Evolutionary conservation across 768 basidiomycete genomes (phyloP).

Genomic region (Sarcomyxa edulis): DNA sequence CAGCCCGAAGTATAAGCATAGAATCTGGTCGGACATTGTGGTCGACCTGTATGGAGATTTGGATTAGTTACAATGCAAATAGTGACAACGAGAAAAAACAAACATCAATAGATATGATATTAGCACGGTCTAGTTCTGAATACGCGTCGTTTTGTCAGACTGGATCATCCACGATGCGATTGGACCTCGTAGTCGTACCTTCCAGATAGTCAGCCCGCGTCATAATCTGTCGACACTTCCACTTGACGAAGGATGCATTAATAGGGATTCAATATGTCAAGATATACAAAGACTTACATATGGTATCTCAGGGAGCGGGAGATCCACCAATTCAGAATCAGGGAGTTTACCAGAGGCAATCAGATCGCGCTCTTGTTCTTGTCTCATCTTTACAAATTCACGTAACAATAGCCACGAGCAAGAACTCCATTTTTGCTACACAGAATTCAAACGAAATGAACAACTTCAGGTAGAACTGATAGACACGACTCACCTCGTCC

Average conservation of each 20-base stretch:
- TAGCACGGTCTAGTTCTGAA: conserved; percentile 59
- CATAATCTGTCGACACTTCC: conserved; percentile 76
- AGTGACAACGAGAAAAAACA: conserved; percentile 15
- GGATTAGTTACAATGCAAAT: conserved; percentile 5
- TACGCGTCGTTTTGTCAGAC: not conserved
- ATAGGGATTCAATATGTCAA: conserved; percentile 1
- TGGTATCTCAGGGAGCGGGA: conserved; percentile 58
- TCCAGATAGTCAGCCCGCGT: conserved; percentile 80
- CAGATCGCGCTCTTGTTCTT: conserved; percentile 40
- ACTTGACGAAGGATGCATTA: conserved; percentile 24
- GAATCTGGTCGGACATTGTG: conserved; percentile 81
- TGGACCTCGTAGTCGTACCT: conserved; percentile 49
- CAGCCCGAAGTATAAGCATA: conserved; percentile 68
- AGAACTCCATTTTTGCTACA: conserved; percentile 74
- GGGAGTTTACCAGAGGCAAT: conserved; percentile 31
- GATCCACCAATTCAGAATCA: conserved; percentile 27
- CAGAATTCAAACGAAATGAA: not conserved
- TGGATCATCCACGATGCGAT: too few relatives aligned
- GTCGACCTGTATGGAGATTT: conserved; percentile 42
- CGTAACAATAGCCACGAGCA: conserved; percentile 77
- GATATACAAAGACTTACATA: conserved; percentile 36
- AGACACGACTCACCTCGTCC: conserved; percentile 65
- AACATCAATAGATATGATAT: conserved; percentile 79
- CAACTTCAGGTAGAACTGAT: not conserved
- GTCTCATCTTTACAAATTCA: conserved; percentile 62